phyloP scores from a whole-genome alignment of 352 stramenopile genomes.

The Nothophytophthora sp. region DNA sequence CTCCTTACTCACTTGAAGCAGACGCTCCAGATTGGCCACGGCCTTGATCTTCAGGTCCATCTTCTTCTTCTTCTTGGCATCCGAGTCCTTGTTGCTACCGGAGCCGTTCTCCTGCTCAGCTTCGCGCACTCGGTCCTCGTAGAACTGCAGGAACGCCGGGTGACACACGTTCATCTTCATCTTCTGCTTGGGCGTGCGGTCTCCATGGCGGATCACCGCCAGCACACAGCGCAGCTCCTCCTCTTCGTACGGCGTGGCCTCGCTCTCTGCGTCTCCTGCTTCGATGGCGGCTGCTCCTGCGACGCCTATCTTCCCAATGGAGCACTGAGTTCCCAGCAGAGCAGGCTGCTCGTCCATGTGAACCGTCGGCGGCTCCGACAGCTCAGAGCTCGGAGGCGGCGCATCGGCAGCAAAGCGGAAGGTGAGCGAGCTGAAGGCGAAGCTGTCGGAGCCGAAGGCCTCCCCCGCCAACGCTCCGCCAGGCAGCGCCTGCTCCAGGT shows the following conservation, averaged over 20 bases:
- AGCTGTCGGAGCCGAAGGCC: constrained; percentile 51
- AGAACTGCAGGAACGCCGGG: constrained; percentile 88
- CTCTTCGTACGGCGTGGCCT: constrained; percentile 53
- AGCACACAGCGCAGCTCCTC: constrained; percentile 99
- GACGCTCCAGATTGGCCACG: constrained; percentile 72
- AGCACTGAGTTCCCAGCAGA: constrained; percentile 8
- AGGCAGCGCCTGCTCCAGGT: constrained; percentile 65
- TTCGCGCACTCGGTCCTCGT: constrained; percentile 55
- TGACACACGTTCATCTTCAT: constrained; percentile 96
- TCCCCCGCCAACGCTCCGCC: constrained; percentile 30
- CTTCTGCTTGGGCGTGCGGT: constrained; percentile 99
- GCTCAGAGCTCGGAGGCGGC: constrained; percentile 40
- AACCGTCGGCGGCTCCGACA: constrained; percentile 57
- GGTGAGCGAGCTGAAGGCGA: constrained; percentile 61
- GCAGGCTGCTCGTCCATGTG: constrained; percentile 25
- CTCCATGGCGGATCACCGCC: constrained; percentile 98
- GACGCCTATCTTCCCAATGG: constrained; percentile 23
- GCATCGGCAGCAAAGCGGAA: constrained; percentile 59
- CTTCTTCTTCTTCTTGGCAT: constrained; percentile 61
- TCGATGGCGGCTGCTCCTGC: constrained; percentile 28
- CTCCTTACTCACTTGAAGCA: constrained; percentile 80
- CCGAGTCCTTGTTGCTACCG: constrained; percentile 13
- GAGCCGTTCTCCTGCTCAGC: constrained; percentile 29
- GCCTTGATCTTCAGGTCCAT: constrained; percentile 90
- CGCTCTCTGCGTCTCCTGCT: too few relatives aligned